Evolutionary conservation across 352 stramenopile genomes (phyloP).

Genomic region (Phytophthora boehmeriae): DNA sequence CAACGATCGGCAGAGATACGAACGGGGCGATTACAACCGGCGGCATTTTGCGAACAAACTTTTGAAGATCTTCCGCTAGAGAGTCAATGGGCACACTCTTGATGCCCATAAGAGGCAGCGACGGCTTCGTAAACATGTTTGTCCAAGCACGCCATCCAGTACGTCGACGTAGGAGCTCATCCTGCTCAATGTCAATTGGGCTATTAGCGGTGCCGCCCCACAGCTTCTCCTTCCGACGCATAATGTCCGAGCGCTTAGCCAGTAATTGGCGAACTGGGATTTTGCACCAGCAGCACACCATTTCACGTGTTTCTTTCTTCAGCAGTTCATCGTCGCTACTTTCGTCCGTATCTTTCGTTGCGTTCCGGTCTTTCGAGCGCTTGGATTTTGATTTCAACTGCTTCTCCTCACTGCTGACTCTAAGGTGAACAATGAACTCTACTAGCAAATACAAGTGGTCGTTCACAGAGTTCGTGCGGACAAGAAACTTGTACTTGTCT

Average conservation of each 20-base stretch:
- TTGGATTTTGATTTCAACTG: slow-evolving; percentile 18
- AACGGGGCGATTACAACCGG: slow-evolving; percentile 73
- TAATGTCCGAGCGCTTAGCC: slow-evolving; percentile 46
- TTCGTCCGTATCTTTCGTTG: slow-evolving; percentile 9
- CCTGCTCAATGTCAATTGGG: slow-evolving; percentile 73
- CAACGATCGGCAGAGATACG: slow-evolving; percentile 62
- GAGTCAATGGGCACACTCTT: slow-evolving; percentile 66
- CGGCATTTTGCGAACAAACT: slow-evolving; percentile 61
- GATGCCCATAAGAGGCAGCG: slow-evolving; percentile 59
- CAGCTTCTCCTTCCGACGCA: slow-evolving; percentile 60
- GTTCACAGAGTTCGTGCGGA: slow-evolving; percentile 74
- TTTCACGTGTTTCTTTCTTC: slow-evolving; percentile 45
- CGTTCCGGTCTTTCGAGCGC: slow-evolving; percentile 13
- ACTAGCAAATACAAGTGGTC: slow-evolving; percentile 71
- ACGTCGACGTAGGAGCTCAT: slow-evolving; percentile 70
- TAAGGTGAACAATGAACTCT: slow-evolving; percentile 77
- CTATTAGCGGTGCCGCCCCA: slow-evolving; percentile 70
- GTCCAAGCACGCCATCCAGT: slow-evolving; percentile 76
- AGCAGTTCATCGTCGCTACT: slow-evolving; percentile 16
- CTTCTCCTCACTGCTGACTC: slow-evolving; percentile 35
- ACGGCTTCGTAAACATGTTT: slow-evolving; percentile 65
- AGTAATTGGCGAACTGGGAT: slow-evolving; percentile 65
- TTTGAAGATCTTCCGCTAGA: slow-evolving; percentile 56
- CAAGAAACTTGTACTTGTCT: slow-evolving; percentile 85
- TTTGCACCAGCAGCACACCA: slow-evolving; percentile 84